Evolutionary conservation across 202 grass and related monocot species (phyloP).

Genomic region (Panicum virgatum): DNA sequence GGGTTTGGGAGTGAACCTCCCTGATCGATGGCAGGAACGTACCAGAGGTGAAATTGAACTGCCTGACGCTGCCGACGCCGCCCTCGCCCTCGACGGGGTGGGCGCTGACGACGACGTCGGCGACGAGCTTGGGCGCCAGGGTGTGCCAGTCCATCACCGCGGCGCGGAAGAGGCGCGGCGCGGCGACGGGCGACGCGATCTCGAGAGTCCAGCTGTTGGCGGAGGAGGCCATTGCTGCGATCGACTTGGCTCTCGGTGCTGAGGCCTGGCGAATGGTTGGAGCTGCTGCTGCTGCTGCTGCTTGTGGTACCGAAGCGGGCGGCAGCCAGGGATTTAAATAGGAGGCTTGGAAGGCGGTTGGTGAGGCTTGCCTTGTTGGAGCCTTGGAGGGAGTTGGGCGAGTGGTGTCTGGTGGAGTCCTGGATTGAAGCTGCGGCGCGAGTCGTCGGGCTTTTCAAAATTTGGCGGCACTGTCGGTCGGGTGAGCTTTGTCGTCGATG

Average conservation of each 20-base stretch:
- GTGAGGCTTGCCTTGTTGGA: neutral
- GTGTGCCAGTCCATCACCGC: slow-evolving; percentile 77
- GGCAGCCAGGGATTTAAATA: neutral
- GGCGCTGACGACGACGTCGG: slow-evolving; percentile 50
- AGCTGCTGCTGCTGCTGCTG: neutral
- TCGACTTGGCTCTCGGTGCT: neutral
- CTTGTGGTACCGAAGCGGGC: neutral
- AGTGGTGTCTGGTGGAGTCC: neutral
- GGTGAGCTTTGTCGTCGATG: too few relatives aligned
- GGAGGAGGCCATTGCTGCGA: neutral
- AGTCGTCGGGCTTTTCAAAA: neutral
- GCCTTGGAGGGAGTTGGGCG: neutral
- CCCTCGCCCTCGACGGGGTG: slow-evolving; percentile 40
- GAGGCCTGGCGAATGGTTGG: neutral
- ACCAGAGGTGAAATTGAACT: slow-evolving; percentile 72
- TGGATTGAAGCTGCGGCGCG: neutral
- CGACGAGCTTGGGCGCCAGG: slow-evolving; percentile 56
- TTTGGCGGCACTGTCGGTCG: too few relatives aligned
- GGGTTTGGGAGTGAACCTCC: too few relatives aligned
- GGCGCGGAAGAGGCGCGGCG: slow-evolving; percentile 67
- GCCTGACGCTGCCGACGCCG: slow-evolving; percentile 47
- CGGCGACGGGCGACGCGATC: slow-evolving; percentile 47
- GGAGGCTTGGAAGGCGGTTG: neutral
- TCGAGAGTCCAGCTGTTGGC: slow-evolving; percentile 56
- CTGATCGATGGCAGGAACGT: neutral